Percentiles rank a stretch among this genome's conserved stretches.
phyloP scores from a whole-genome alignment of 495 filamentous ascomycete species.

The Mytilinidion resinicola region DNA sequence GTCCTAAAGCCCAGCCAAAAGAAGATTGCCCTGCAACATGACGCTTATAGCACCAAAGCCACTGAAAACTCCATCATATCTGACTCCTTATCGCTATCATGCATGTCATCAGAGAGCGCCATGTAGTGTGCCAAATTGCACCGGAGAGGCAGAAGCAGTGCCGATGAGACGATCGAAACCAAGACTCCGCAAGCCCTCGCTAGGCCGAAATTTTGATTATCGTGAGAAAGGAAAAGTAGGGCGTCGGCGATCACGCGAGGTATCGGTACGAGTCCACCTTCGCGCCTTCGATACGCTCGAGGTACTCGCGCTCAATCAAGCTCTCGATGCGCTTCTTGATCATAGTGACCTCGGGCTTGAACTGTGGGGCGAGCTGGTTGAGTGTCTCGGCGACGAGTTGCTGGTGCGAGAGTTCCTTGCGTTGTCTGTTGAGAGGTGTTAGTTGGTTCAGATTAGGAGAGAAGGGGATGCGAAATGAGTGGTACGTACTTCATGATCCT shows the following conservation, averaged over 20 bases:
- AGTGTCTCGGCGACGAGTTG: conserved; percentile 83
- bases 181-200: too few species aligned
- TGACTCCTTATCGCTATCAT: background rate
- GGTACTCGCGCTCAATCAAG: conserved; percentile 84
- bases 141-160: too few species aligned
- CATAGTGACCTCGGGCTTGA: conserved; percentile 83
- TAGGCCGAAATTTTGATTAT: too few species aligned
- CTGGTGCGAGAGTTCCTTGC: conserved; percentile 73
- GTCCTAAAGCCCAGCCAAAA: background rate
- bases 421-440: conserved; percentile 56
- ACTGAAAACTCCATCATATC: background rate
- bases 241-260: conserved; percentile 47
- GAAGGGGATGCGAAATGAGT: conserved; percentile 2
- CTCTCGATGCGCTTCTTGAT: conserved; percentile 94
- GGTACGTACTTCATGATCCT: conserved; percentile 89
- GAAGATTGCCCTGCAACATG: background rate
- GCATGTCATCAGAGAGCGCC: too few species aligned
- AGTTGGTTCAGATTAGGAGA: conserved; percentile 14
- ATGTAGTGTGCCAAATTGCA: too few species aligned
- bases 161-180: too few species aligned
- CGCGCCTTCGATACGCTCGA: conserved; percentile 73
- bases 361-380: conserved; percentile 66
- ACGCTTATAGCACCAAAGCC: background rate
- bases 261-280: conserved; percentile 70
- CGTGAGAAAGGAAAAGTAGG: background rate